Base-by-base conservation (phyloP, 768 basidiomycete genomes). In the Leccinellum rugosiceps region DNA sequence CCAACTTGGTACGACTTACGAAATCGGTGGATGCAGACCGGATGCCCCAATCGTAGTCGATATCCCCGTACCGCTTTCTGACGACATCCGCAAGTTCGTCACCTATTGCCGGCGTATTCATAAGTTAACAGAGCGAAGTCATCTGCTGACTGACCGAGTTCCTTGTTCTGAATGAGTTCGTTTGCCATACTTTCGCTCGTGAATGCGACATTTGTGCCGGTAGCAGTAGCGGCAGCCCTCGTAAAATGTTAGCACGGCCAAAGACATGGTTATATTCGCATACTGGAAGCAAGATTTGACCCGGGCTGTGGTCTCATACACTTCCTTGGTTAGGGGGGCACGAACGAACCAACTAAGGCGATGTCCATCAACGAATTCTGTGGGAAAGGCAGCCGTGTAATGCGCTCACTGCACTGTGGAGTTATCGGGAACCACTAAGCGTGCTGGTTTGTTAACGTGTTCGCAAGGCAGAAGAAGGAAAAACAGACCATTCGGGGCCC, bases 371-470 rank as follows among this genome's bases (percentile, higher is more conserved):
- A 26, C 25, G 21, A 26, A 3, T 28, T 5, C 19, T 3, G 6
- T 6, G 10, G 9, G 10, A 38, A 30, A 4, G 31, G 7, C 28
- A n/a, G 10, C 4, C 26, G 17, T 32, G 15, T 14, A 26, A 45
- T 30, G 23, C 1, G 68, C 84, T 56, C 66, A 88, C 88, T 76
- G 72, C 74, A 90, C 83, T 61, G 84, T 86, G 1, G 89, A 78
- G 65, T 91, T 86, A 67, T 92, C 90, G 0, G 92, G 92, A 50
- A 92, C 90, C 50, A 94, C 92, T 93, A 55, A 19, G 15, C 44
- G 13, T 51, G 13, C 9, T 35, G 4, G 41, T 48, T 43, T 32
- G 11, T 25, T 4, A 13, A 9, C 8, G 5, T 19, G 35, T 31
- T 32, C 26, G 1, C 21, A 26, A 34, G 13, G 2, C 21, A 44